phyloP scores from a whole-genome alignment of 352 stramenopile genomes.

The Phytophthora rubi region DNA sequence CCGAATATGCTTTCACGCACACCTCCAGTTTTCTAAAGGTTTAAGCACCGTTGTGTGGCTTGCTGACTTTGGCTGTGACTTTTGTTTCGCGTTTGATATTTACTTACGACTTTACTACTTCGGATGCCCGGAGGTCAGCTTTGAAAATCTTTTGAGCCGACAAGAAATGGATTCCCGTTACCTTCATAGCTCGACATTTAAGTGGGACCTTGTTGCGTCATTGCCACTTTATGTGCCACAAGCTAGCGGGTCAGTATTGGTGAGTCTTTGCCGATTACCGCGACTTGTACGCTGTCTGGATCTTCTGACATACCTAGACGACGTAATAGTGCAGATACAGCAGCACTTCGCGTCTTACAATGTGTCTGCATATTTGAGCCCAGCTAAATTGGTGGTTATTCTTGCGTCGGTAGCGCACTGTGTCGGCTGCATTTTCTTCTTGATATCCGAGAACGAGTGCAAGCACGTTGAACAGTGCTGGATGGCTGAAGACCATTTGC shows the following conservation, averaged over 20 bases:
- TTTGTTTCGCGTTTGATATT: conserved; percentile 62
- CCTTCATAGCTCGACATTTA: conserved; percentile 50
- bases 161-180: conserved; percentile 45
- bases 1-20: conserved; percentile 67
- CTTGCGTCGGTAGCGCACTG: conserved; percentile 64
- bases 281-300: conserved; percentile 63
- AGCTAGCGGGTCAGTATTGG: conserved; percentile 29
- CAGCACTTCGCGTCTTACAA: conserved; percentile 70
- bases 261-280: conserved; percentile 56
- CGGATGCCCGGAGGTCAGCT: conserved; percentile 46
- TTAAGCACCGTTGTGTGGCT: conserved; percentile 37
- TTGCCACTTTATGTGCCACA: conserved; percentile 54
- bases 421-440: conserved; percentile 73
- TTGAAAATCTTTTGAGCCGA: conserved; percentile 53
- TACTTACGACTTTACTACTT: conserved; percentile 81
- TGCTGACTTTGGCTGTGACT: conserved; percentile 62
- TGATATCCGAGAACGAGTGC: conserved; percentile 71
- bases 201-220: conserved; percentile 61
- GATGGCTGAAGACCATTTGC: conserved; percentile 64
- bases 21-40: conserved; percentile 40
- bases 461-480: conserved; percentile 51
- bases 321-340: conserved; percentile 74
- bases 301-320: conserved; percentile 61
- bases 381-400: conserved; percentile 71
- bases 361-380: conserved; percentile 72